Percentiles rank a stretch among this genome's conserved stretches.
These are phyloP conservation scores for Magnusiomyces ingens DNA, from an alignment of 1,139 yeast genomes.

Conservation along the genomic window DNA sequence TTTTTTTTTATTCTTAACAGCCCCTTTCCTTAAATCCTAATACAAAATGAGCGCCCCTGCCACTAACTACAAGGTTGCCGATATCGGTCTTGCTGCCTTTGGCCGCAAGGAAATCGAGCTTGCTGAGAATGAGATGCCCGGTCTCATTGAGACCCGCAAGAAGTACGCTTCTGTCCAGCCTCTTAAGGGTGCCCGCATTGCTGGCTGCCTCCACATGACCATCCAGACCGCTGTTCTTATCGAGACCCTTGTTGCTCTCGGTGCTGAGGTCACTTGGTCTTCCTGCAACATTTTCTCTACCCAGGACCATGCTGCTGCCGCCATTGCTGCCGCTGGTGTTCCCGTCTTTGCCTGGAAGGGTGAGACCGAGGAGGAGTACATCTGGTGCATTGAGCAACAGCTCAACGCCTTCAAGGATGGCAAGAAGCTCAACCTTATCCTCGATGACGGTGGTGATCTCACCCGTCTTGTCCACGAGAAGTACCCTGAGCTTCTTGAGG, in stretches of 20 bases:
- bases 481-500: constrained; percentile 96
- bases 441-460: constrained; percentile 99
- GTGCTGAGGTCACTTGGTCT: constrained; percentile 99
- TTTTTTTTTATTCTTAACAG: constrained; percentile 1
- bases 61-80: constrained; percentile 89
- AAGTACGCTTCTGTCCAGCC: constrained; percentile 92
- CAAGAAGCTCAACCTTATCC: constrained; percentile 92
- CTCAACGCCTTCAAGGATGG: constrained; percentile 96
- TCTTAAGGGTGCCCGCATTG: constrained; percentile 96
- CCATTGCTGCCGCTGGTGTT: constrained; percentile 98
- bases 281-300: constrained; percentile 99
- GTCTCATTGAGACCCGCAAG: constrained; percentile 96
- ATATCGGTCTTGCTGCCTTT: constrained; percentile 97
- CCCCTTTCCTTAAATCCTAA: constrained; percentile 4
- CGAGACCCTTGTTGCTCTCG: constrained; percentile 94
- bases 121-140: constrained; percentile 99
- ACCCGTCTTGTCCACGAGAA: constrained; percentile 96
- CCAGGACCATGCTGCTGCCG: constrained; percentile 99
- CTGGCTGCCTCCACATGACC: constrained; percentile 99
- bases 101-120: constrained; percentile 99
- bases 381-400: constrained; percentile 99
- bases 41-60: constrained; percentile 31
- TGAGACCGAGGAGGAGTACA: constrained; percentile 99
- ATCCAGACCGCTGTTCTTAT: constrained; percentile 98
- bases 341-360: constrained; percentile 99